Percentiles rank a stretch among this genome's conserved stretches.
These are phyloP conservation scores for Irineochytrium annulatum DNA, from an alignment of 192 early-diverging fungal genomes.

Conservation along the genomic window DNA sequence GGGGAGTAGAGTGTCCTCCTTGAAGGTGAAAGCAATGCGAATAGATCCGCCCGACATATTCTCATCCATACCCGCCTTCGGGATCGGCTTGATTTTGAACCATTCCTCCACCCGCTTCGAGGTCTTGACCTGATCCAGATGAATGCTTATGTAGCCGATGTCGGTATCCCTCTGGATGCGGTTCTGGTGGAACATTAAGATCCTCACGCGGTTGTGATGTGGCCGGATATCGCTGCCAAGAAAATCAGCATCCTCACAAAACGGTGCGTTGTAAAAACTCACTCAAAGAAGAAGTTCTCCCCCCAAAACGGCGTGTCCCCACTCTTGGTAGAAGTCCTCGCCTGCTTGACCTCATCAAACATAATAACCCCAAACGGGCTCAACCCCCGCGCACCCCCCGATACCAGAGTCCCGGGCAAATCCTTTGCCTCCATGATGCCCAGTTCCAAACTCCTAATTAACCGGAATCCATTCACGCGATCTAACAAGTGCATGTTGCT, in stretches of 20 bases:
- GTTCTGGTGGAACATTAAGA: constrained; percentile 32
- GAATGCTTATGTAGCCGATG: constrained; percentile 39
- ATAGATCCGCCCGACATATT: constrained; percentile 19
- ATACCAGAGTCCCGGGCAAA: not conserved
- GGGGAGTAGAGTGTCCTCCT: constrained; percentile 35
- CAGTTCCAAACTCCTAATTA: constrained; percentile 17
- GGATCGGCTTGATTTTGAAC: constrained; percentile 31
- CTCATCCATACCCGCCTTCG: not conserved
- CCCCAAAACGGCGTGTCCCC: constrained; percentile 46
- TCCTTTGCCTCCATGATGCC: constrained; percentile 44
- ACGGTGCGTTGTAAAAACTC: not conserved
- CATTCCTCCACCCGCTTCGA: constrained; percentile 29
- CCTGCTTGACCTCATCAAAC: constrained; percentile 44
- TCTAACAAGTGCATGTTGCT: constrained; percentile 12
- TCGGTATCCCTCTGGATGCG: constrained; percentile 28
- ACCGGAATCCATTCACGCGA: constrained; percentile 10
- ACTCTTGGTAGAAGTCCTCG: constrained; percentile 31
- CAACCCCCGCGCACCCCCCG: not conserved
- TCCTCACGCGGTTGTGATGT: constrained; percentile 24
- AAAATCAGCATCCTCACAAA: constrained; percentile 5
- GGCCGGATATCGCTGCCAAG: constrained; percentile 32
- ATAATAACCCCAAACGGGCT: constrained; percentile 26
- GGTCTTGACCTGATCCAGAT: constrained; percentile 19
- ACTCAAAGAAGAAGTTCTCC: constrained; percentile 37
- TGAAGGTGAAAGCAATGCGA: constrained; percentile 21